These are phyloP conservation scores for Pseudoturritis turrita DNA, from an alignment of 345 rosid genomes.

Conservation along the genomic window DNA sequence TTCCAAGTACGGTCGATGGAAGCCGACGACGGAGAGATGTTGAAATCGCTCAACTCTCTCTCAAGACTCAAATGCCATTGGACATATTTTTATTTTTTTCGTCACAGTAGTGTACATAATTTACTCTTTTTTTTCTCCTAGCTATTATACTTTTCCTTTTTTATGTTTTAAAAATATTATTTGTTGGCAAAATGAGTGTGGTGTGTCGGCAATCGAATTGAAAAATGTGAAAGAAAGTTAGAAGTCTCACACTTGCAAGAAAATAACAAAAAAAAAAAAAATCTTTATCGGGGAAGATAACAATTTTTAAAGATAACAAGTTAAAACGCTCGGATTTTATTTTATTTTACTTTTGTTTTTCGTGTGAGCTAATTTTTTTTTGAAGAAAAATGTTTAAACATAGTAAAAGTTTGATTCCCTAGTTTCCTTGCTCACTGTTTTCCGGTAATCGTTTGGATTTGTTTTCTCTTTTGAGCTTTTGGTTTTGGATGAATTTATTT, in stretches of 20 bases:
- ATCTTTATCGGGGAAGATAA: too few relatives aligned
- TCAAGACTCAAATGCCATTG: neutral
- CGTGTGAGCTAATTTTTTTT: too few relatives aligned
- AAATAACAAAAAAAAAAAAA: neutral
- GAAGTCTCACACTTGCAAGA: neutral
- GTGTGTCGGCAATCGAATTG: constrained; percentile 20
- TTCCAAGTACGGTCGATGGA: neutral
- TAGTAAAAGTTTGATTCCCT: too few relatives aligned
- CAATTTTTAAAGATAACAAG: too few relatives aligned
- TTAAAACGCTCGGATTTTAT: too few relatives aligned
- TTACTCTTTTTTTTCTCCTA: neutral
- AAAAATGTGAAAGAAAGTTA: neutral
- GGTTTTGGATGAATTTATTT: too few relatives aligned
- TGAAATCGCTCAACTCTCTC: constrained; percentile 8
- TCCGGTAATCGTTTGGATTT: too few relatives aligned
- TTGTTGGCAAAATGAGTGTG: neutral
- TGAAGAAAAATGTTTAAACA: too few relatives aligned
- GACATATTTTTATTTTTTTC: neutral
- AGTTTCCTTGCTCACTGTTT: too few relatives aligned
- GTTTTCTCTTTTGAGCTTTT: too few relatives aligned
- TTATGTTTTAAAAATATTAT: neutral
- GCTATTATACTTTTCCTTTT: neutral
- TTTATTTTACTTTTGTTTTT: too few relatives aligned
- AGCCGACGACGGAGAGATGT: constrained; percentile 15
- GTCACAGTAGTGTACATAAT: neutral